Evolutionary conservation across 345 rosid genomes (phyloP), one percentile per base, ranked within the genome.

Genomic region (Erodium maritimum): DNA sequence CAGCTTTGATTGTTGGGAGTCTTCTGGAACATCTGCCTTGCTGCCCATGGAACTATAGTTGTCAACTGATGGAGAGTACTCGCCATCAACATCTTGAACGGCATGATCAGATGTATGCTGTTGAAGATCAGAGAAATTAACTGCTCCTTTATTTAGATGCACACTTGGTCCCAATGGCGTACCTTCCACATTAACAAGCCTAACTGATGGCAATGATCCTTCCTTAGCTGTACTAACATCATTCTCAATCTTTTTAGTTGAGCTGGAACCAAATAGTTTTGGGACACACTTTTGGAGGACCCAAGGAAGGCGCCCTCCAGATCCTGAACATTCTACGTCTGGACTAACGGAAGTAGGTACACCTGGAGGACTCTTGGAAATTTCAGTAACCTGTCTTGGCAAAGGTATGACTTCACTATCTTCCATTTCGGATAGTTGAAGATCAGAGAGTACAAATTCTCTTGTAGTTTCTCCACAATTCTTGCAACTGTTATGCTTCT

Each of bases 391-490:
- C 66, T 61, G 24, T 52, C 17, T 57, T 52, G 75, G 70, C 58
- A 78, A 65, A 20, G 70, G 67, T 65, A 64, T 60, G 52, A 52
- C 68, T 59, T 72, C 63, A 17, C 54, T 67, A 57, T 73, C 79
- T 63, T 71, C 74, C 55, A 58, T 64, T 59, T 77, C 83, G 57
- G 84, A 77, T 63, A 78, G 72, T 57, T 23, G 77, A 60, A 80
- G 69, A 75, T 85, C 79, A 68, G 85, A 79, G 64, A 82, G 65
- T 25, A 74, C 73, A 67, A 84, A 86, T 53, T 80, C 80, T 65
- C 73, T 70, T 13, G 75, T 64, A 51, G 66, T 54, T 25, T 82
- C 91, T 68, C 84, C 81, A 57, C 96, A 91, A 45, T 73, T 63
- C 65, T 62, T 60, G 70, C 97, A 91, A 61, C 70, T 69, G 61